Conservation (phyloP, 257 asterid genomes). For the Cordia subcordata region DNA sequence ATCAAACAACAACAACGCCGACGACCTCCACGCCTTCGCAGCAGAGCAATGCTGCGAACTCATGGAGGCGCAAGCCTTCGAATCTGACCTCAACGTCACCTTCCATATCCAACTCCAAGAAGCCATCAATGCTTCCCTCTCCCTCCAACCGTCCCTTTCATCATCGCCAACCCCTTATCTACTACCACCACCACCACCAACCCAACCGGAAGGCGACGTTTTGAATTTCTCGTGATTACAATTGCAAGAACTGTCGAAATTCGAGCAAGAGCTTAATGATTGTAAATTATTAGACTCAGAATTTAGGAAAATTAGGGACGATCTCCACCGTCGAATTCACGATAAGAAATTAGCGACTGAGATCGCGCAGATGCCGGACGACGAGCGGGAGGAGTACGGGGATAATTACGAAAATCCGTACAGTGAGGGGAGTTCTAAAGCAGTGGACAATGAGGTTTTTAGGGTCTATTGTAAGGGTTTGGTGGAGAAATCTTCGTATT, state of each 20-base stretch:
- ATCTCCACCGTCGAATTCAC: conserved; percentile 58
- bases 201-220: conserved; percentile 8
- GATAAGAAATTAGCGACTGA: conserved; percentile 57
- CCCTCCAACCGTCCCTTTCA: conserved; percentile 23
- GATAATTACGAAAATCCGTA: conserved; percentile 50
- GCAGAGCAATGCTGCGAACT: conserved; percentile 52
- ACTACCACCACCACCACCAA: conserved; percentile 14
- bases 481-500: conserved; percentile 24
- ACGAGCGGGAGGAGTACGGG: conserved; percentile 63
- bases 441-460: conserved; percentile 34
- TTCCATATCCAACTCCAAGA: conserved; percentile 65
- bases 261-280: conserved; percentile 49
- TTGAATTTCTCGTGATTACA: conserved; percentile 21
- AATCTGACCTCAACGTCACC: conserved; percentile 67
- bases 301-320: conserved; percentile 35
- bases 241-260: conserved; percentile 37
- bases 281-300: conserved; percentile 35
- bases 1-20: conserved; percentile 8
- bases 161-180: conserved; percentile 24
- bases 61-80: conserved; percentile 44
- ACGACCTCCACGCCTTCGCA: conserved; percentile 36
- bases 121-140: conserved; percentile 55
- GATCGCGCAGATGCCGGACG: conserved; percentile 50
- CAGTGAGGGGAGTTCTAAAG: conserved; percentile 61
- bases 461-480: conserved; percentile 74